A percentile compares a stretch with the other conserved stretches of the same genome.
Conservation (phyloP, 495 filamentous ascomycete species). For the Hypoxylon fragiforme region DNA sequence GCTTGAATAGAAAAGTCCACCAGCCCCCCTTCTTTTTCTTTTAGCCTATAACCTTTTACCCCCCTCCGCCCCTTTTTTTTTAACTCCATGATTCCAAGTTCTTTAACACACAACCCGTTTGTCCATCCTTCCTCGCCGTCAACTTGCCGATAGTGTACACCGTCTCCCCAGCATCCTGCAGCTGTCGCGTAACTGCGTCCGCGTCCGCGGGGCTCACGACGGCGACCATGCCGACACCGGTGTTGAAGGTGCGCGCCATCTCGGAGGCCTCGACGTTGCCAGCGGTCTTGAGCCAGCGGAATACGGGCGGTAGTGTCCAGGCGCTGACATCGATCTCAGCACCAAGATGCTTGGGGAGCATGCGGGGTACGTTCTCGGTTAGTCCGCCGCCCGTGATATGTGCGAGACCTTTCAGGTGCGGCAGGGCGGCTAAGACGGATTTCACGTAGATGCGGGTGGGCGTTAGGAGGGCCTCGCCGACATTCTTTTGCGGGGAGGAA, state of each 20-base stretch:
- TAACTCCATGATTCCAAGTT: conserved; percentile 71
- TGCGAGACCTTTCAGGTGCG: conserved; percentile 79
- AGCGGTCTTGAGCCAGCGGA: conserved; percentile 78
- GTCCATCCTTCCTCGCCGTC: conserved; percentile 50
- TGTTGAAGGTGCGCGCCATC: conserved; percentile 93
- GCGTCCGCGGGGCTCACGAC: conserved; percentile 66
- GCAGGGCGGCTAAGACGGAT: conserved; percentile 65
- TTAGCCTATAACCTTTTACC: no score
- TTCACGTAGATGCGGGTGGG: conserved; percentile 84
- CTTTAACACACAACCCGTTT: conserved; percentile 68
- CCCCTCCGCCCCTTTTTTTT: neutral
- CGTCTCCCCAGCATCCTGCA: conserved; percentile 71
- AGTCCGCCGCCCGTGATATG: conserved; percentile 97
- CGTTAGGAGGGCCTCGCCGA: conserved; percentile 72
- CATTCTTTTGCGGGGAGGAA: conserved; percentile 42
- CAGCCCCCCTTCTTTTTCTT: neutral
- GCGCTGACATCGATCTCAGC: conserved; percentile 72
- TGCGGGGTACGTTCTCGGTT: conserved; percentile 88
- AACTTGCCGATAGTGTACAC: conserved; percentile 78
- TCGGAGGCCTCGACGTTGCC: conserved; percentile 75
- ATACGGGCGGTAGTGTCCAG: conserved; percentile 75
- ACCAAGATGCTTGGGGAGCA: conserved; percentile 75
- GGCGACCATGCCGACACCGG: conserved; percentile 88
- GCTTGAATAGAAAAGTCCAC: no score
- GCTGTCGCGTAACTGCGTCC: conserved; percentile 53